phyloP scores from a whole-genome alignment of 2,329 filamentous ascomycete genomes.

The Fusarium tupiense region DNA sequence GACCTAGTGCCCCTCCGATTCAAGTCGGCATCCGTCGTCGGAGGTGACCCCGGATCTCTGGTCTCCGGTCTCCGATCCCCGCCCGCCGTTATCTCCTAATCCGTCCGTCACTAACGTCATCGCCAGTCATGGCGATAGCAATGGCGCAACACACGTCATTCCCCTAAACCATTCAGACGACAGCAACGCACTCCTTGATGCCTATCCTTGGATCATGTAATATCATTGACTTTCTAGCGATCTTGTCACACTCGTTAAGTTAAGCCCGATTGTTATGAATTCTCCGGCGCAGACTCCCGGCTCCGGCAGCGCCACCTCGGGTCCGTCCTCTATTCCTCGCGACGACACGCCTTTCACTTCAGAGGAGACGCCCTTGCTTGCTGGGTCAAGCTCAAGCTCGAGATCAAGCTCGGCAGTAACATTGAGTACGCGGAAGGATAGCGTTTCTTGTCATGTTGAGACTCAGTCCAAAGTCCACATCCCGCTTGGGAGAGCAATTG shows the following conservation, averaged over 20 bases:
- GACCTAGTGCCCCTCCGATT: neutral
- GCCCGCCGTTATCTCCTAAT: conserved; percentile 13
- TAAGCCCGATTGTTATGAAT: conserved; percentile 5
- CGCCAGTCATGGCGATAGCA: conserved; percentile 10
- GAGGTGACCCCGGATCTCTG: neutral
- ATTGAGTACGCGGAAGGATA: neutral
- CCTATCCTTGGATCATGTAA: neutral
- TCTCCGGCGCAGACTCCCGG: neutral
- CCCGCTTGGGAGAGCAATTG: conserved; percentile 48
- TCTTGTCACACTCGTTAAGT: neutral
- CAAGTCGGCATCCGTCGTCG: neutral
- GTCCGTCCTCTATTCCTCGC: conserved; percentile 5
- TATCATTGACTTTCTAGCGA: neutral
- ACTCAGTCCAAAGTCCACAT: conserved; percentile 35
- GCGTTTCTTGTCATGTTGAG: conserved; percentile 4
- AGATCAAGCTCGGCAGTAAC: conserved; percentile 4
- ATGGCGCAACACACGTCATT: conserved; percentile 1
- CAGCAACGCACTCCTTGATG: neutral
- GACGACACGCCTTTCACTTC: neutral
- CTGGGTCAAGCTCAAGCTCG: conserved; percentile 5
- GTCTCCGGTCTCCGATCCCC: conserved; percentile 13
- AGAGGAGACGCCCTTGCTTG: conserved; percentile 39
- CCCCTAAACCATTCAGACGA: neutral
- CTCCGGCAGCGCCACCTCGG: conserved; percentile 14
- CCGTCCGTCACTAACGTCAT: conserved; percentile 28